Conservation (phyloP, 305 asterid species). For the Solanum chacoense region DNA sequence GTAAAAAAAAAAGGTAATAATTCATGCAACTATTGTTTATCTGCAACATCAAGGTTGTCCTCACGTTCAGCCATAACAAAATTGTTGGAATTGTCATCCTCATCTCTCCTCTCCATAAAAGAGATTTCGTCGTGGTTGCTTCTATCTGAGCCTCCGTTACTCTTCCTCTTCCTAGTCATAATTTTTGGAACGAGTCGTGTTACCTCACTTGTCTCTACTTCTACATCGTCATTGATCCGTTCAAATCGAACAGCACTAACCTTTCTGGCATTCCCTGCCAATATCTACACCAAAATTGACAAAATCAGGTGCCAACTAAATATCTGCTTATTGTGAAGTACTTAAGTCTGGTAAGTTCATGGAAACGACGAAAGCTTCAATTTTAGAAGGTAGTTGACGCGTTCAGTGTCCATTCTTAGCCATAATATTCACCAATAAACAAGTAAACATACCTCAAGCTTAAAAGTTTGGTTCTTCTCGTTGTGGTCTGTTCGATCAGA, state of each 20-base stretch:
- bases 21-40: slow-evolving; percentile 15
- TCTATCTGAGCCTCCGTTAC: slow-evolving; percentile 29
- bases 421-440: neutral
- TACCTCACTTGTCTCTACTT: slow-evolving; percentile 30
- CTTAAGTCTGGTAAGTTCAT: neutral
- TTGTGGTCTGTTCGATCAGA: slow-evolving; percentile 50
- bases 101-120: slow-evolving; percentile 18
- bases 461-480: slow-evolving; percentile 61
- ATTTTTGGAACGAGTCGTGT: slow-evolving; percentile 52
- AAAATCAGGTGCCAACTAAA: neutral
- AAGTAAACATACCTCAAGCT: slow-evolving; percentile 67
- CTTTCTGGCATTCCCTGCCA: slow-evolving; percentile 96
- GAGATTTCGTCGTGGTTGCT: slow-evolving; percentile 22
- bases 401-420: neutral
- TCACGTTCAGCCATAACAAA: slow-evolving; percentile 41
- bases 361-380: neutral
- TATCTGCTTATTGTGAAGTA: neutral
- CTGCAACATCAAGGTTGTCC: slow-evolving; percentile 35
- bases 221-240: slow-evolving; percentile 42
- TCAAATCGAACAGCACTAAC: slow-evolving; percentile 93
- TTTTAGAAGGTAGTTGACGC: neutral
- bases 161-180: slow-evolving; percentile 48
- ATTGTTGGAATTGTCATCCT: slow-evolving; percentile 15
- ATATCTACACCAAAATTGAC: slow-evolving; percentile 47
- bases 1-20: neutral